phyloP scores from a whole-genome alignment of 805 yeast species.

The Wickerhamiella hasegawae region DNA sequence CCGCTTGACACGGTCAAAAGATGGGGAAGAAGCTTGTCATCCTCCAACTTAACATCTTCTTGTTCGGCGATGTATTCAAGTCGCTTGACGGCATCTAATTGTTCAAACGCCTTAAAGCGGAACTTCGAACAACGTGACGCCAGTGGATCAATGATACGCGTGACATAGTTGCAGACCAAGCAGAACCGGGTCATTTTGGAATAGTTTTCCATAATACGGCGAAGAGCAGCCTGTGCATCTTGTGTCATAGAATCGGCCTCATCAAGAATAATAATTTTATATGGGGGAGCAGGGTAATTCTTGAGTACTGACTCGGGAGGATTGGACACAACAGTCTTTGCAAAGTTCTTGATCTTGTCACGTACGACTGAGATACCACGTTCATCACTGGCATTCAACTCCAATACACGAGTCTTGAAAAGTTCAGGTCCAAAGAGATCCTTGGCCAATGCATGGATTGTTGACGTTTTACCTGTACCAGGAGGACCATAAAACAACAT shows the following conservation, averaged over 20 bases:
- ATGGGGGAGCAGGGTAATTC: slow-evolving; percentile 91
- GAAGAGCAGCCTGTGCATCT: slow-evolving; percentile 83
- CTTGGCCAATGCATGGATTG: slow-evolving; percentile 71
- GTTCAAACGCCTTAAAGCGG: slow-evolving; percentile 67
- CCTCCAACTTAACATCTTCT: slow-evolving; percentile 30
- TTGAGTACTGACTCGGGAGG: slow-evolving; percentile 53
- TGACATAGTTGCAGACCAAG: slow-evolving; percentile 87
- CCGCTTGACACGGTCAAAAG: slow-evolving; percentile 68
- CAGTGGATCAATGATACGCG: slow-evolving; percentile 89
- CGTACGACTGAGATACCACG: slow-evolving; percentile 97
- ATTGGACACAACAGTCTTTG: slow-evolving; percentile 68
- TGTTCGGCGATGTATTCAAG: slow-evolving; percentile 41
- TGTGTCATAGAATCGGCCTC: slow-evolving; percentile 95
- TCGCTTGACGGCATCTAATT: slow-evolving; percentile 51
- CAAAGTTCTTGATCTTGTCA: slow-evolving; percentile 90
- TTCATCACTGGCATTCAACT: slow-evolving; percentile 92
- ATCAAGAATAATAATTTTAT: slow-evolving; percentile 78
- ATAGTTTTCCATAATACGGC: slow-evolving; percentile 55
- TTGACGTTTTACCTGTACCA: slow-evolving; percentile 86
- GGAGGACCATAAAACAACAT: slow-evolving; percentile 90
- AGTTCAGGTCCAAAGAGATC: slow-evolving; percentile 83
- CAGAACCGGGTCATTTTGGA: slow-evolving; percentile 87
- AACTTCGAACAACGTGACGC: slow-evolving; percentile 95
- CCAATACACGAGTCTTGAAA: slow-evolving; percentile 79
- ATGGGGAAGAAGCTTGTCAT: slow-evolving; percentile 37